Base-by-base conservation (phyloP, 257 asterid genomes). In the Linderniella brevidens region DNA sequence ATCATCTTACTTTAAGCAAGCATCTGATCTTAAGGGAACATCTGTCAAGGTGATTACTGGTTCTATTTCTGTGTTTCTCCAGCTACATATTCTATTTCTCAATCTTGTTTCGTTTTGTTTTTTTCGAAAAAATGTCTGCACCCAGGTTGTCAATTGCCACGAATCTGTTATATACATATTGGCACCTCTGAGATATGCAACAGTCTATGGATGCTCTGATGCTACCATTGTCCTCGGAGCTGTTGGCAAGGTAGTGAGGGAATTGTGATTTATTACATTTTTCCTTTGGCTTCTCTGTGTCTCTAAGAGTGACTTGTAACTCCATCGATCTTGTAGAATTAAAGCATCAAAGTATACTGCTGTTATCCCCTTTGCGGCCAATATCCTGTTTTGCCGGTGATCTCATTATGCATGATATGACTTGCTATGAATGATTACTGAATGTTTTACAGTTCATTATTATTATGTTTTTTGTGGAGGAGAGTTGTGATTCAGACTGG, bases 181-280 rank as follows among this genome's bases (percentile, higher is more conserved):
- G 68, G 95, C 97, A 45, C 95, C 97, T 55, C 63, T 87, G 64
- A 71, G 48, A 66, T 87, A 80, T 74, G 95, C 86, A 19, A 80
- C 88, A 36, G 73, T 83, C 46, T 87, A 87, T 63, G 97, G 95
- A 65, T 87, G 97, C 74, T 87, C 97, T 55, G 97, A 87, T 70
- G 97, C 97, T 45, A 87, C 97, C 35, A 78, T 87, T 49, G 74
- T 87, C 67, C 71, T 87, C 46, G 97, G 97, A 50, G 95, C 97
- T 44, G 82, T 87, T 66, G 97, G 97, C 81, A 83, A 87, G 95
- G 97, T 87, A 77, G 49, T 58, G 35, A 52, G 38, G 42, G 20
- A 19, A 49, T 59, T 50, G 37, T 47, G 50, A 18, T 56, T 25
- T 25, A 2, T 25, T 25, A 25, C 6, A 6, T 2, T 25, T 3